Conservation (phyloP, 805 yeast genomes). For the Scheffersomyces coipomensis region DNA sequence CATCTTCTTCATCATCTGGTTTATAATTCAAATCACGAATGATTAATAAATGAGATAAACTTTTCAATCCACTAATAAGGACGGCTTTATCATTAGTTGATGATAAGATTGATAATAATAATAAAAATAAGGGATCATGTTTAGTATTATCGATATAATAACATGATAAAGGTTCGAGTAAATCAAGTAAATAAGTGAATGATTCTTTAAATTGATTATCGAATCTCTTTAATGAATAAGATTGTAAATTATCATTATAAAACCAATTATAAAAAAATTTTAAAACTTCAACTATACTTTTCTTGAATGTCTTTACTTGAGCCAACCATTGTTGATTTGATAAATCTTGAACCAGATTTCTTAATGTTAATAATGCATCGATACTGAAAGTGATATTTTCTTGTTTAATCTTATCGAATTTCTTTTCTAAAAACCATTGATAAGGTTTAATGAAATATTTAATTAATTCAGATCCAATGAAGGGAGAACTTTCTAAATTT, state of each 20-base stretch:
- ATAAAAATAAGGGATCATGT: conserved; percentile 65
- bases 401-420: conserved; percentile 13
- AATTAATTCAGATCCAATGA: conserved; percentile 41
- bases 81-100: conserved; percentile 65
- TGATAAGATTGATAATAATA: conserved; percentile 50
- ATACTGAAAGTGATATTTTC: conserved; percentile 26
- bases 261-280: conserved; percentile 35
- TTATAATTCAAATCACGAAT: conserved; percentile 19
- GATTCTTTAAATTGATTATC: conserved; percentile 52
- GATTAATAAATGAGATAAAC: conserved; percentile 74
- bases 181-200: conserved; percentile 67
- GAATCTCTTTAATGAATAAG: conserved; percentile 16
- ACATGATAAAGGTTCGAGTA: conserved; percentile 80
- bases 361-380: conserved; percentile 60
- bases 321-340: conserved; percentile 79
- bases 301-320: conserved; percentile 46
- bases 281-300: conserved; percentile 45
- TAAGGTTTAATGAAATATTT: conserved; percentile 35
- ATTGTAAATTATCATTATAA: conserved; percentile 15
- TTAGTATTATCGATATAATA: conserved; percentile 73
- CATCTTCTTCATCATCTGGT: conserved; percentile 36
- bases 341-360: conserved; percentile 83
- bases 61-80: conserved; percentile 67
- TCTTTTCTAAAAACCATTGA: conserved; percentile 18
- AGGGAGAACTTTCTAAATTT: conserved; percentile 42